Percentiles rank a stretch among this genome's conserved stretches.
These are phyloP conservation scores for Takashimella koratensis DNA, from an alignment of 1,284 basidiomycete species.

Conservation along the genomic window DNA sequence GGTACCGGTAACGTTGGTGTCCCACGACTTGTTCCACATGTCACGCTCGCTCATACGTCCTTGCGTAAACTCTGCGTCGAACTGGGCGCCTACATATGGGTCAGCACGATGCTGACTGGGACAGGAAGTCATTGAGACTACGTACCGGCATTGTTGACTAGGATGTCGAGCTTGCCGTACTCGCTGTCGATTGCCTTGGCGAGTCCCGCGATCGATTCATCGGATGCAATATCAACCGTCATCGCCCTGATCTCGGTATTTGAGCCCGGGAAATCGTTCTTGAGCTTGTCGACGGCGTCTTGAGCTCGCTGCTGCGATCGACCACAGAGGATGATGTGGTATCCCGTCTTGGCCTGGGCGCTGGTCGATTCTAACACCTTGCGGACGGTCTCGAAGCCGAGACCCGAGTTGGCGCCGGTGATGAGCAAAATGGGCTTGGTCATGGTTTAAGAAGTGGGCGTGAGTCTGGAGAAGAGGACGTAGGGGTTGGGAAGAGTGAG, in stretches of 20 bases:
- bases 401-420: conserved; percentile 18
- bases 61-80: no score
- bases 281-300: conserved; percentile 6
- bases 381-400: conserved; percentile 15
- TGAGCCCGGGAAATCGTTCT: background rate
- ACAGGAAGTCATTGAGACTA: no score
- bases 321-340: conserved; percentile 13
- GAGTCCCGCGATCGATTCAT: conserved; percentile 7
- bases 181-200: conserved; percentile 5
- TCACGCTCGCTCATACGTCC: no score
- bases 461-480: no score
- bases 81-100: no score
- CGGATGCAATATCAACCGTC: conserved; percentile 14
- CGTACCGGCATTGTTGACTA: conserved; percentile 44
- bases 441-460: no score
- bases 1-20: conserved; percentile 10
- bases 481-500: no score
- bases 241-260: conserved; percentile 1
- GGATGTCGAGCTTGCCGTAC: conserved; percentile 29
- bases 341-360: conserved; percentile 7
- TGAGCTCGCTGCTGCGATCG: conserved; percentile 9
- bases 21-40: conserved; percentile 2
- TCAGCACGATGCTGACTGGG: no score
- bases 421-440: conserved; percentile 12
- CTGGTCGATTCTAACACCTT: no score